These are phyloP conservation scores for Acorus calamus DNA, from an alignment of 106 monocot genomes.

Conservation along the genomic window DNA sequence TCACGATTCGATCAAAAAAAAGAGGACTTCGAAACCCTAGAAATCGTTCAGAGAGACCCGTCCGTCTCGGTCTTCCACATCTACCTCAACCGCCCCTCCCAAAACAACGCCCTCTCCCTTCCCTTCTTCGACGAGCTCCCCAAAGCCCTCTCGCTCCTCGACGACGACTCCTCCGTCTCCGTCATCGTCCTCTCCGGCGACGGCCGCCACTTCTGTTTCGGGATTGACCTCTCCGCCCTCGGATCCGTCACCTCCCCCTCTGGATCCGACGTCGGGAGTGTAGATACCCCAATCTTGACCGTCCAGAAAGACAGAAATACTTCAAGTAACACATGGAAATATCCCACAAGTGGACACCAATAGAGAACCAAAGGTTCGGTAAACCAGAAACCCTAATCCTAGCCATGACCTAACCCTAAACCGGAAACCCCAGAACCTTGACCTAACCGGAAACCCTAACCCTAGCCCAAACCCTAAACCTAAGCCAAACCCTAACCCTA, in stretches of 20 bases:
- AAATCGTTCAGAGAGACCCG: slow-evolving; percentile 35
- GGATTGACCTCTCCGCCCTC: slow-evolving; percentile 62
- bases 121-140: slow-evolving; percentile 79
- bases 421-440: too few species aligned
- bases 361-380: too few species aligned
- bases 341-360: too few species aligned
- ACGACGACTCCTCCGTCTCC: slow-evolving; percentile 37
- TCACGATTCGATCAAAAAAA: not conserved
- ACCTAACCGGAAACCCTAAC: too few species aligned
- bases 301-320: too few species aligned
- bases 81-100: slow-evolving; percentile 62
- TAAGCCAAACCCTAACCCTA: too few species aligned
- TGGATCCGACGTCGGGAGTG: not conserved
- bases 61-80: slow-evolving; percentile 49
- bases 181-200: slow-evolving; percentile 52
- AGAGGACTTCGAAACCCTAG: slow-evolving; percentile 44
- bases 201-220: slow-evolving; percentile 80
- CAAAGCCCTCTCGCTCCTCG: slow-evolving; percentile 64
- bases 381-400: too few species aligned
- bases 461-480: too few species aligned
- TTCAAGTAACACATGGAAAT: too few species aligned
- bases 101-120: slow-evolving; percentile 60
- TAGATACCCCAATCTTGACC: too few species aligned
- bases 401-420: too few species aligned
- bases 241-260: slow-evolving; percentile 7